Conservation (phyloP, 1,284 basidiomycete species). For the Microbotryomycetes sp. region DNA sequence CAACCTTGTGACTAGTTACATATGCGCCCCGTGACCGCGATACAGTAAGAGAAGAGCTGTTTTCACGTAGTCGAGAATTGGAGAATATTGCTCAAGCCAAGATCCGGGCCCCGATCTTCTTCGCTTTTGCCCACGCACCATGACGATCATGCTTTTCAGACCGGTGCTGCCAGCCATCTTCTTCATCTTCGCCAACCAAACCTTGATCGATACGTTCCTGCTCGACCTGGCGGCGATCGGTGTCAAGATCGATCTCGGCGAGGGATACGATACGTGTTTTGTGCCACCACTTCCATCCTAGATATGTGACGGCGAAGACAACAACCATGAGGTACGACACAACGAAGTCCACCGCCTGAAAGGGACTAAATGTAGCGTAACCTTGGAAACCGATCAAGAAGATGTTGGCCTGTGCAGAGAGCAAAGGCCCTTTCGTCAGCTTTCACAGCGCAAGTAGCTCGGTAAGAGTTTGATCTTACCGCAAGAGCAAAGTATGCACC, state of each 20-base stretch:
- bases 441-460: not conserved
- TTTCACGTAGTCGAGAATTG: not conserved
- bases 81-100: not conserved
- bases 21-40: no score
- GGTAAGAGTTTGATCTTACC: slow-evolving; percentile 56
- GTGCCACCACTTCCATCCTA: slow-evolving; percentile 52
- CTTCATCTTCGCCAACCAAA: slow-evolving; percentile 2
- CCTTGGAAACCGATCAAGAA: slow-evolving; percentile 35
- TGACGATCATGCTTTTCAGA: not conserved
- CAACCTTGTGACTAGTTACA: no score
- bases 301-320: slow-evolving; percentile 70
- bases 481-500: slow-evolving; percentile 64
- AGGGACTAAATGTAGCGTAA: slow-evolving; percentile 5
- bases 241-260: slow-evolving; percentile 70
- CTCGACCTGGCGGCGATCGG: slow-evolving; percentile 44
- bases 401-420: slow-evolving; percentile 47
- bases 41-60: no score
- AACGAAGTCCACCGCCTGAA: slow-evolving; percentile 40
- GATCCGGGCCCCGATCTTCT: not conserved
- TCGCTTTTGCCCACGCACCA: not conserved
- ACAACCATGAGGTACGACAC: slow-evolving; percentile 71
- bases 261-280: slow-evolving; percentile 49
- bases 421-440: slow-evolving; percentile 43
- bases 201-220: slow-evolving; percentile 24
- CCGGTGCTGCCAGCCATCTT: not conserved